Conservation (phyloP, 139 green algal genomes). For the Closterium sp. region DNA sequence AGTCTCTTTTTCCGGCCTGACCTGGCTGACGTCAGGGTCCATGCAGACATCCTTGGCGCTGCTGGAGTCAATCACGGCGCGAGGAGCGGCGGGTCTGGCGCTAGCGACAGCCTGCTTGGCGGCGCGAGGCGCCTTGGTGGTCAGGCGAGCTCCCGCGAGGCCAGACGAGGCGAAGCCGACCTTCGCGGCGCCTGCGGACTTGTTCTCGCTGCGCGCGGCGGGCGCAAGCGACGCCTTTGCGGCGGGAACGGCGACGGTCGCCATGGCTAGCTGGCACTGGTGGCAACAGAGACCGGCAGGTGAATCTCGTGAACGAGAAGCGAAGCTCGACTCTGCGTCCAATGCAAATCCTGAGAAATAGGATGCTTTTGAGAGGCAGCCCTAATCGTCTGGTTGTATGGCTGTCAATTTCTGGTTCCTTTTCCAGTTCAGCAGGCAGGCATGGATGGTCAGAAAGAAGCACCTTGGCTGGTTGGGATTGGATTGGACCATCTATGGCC, state of each 20-base stretch:
- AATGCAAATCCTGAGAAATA: neutral
- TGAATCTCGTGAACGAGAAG: neutral
- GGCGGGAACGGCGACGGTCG: neutral
- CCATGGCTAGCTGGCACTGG: neutral
- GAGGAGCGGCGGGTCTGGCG: conserved; percentile 16
- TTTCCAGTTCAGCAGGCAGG: neutral
- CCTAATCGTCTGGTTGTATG: neutral
- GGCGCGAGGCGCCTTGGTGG: neutral
- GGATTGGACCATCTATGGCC: neutral
- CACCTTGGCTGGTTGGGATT: neutral
- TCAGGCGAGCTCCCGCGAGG: neutral
- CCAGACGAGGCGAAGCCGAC: neutral
- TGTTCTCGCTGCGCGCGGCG: neutral
- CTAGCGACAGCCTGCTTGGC: neutral
- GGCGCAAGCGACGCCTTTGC: neutral
- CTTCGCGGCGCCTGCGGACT: neutral
- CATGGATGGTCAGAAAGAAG: neutral
- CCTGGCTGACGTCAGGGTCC: conserved; percentile 37
- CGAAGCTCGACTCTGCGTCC: neutral
- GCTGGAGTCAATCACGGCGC: conserved; percentile 50
- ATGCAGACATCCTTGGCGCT: conserved; percentile 40
- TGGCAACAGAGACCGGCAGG: neutral
- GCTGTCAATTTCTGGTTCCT: neutral
- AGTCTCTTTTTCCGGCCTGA: neutral
- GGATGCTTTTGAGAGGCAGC: neutral